Conservation (phyloP, 768 basidiomycete species). For the Austroboletus festivus region DNA sequence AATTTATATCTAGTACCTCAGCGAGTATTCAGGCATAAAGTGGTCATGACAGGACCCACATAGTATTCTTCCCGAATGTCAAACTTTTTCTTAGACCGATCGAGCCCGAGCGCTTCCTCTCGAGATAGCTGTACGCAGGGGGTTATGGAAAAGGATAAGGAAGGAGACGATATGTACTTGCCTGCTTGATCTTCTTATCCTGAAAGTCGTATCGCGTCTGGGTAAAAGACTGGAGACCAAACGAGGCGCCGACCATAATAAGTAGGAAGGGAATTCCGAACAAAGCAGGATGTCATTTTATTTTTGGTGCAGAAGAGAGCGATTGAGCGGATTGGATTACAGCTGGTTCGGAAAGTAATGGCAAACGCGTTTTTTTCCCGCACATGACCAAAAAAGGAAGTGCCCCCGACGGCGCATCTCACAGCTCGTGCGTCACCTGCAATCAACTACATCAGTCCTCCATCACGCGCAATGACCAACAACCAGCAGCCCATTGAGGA, state of each 20-base stretch:
- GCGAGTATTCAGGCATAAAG: no score
- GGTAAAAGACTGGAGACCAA: slow-evolving; percentile 77
- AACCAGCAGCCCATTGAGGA: no score
- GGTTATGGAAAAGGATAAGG: no score
- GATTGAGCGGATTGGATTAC: slow-evolving; percentile 40
- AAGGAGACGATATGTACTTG: slow-evolving; percentile 30
- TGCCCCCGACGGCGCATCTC: no score
- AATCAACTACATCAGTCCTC: no score
- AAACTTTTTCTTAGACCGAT: slow-evolving; percentile 70
- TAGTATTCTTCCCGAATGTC: slow-evolving; percentile 97
- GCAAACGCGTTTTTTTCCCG: no score
- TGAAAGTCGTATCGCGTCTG: slow-evolving; percentile 91
- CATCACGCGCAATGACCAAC: no score
- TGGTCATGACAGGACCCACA: no score
- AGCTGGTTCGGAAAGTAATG: no score
- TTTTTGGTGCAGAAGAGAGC: slow-evolving; percentile 26
- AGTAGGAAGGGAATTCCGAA: slow-evolving; percentile 88
- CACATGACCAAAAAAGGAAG: no score
- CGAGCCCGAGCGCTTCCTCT: slow-evolving; percentile 74
- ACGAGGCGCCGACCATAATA: slow-evolving; percentile 84
- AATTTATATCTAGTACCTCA: no score
- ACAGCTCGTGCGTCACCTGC: no score
- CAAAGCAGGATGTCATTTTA: slow-evolving; percentile 63
- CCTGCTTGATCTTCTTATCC: slow-evolving; percentile 72
- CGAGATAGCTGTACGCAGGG: slow-evolving; percentile 57